Evolutionary conservation across 371 early-diverging fungal species (phyloP).

Genomic region (Mortierella sp.): DNA sequence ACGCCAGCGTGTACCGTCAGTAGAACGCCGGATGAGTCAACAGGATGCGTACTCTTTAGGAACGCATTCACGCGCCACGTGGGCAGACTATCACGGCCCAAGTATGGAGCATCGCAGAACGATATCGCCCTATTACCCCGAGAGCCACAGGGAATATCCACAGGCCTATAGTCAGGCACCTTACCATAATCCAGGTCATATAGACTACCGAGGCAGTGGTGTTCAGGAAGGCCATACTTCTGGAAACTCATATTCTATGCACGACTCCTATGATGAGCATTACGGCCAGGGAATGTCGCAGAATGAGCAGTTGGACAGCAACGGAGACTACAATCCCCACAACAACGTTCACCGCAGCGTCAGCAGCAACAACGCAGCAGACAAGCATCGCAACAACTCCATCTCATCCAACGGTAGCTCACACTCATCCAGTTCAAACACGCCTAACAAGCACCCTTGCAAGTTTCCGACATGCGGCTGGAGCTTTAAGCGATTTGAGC

Average conservation of each 20-base stretch:
- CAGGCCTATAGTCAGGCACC: conserved; percentile 3
- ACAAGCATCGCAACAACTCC: conserved; percentile 48
- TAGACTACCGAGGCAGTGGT: not conserved
- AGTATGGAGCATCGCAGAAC: conserved; percentile 9
- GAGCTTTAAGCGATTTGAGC: conserved; percentile 85
- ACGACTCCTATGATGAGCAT: conserved; percentile 14
- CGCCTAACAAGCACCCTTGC: conserved; percentile 64
- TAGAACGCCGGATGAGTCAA: conserved; percentile 32
- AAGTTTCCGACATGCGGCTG: conserved; percentile 65
- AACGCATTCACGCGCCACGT: conserved; percentile 7
- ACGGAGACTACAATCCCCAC: not conserved
- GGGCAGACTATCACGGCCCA: conserved; percentile 13
- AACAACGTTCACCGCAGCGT: not conserved
- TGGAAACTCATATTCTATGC: conserved; percentile 4
- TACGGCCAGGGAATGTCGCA: conserved; percentile 7
- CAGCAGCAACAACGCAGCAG: not conserved
- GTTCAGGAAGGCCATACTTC: not conserved
- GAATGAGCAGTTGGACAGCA: conserved; percentile 13
- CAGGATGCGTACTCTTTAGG: conserved; percentile 23
- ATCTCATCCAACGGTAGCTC: conserved; percentile 41
- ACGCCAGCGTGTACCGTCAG: conserved; percentile 14
- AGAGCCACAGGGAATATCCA: conserved; percentile 10
- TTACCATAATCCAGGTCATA: conserved; percentile 6
- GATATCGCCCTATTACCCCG: conserved; percentile 5
- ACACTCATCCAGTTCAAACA: conserved; percentile 15